Evolutionary conservation across 768 basidiomycete species (phyloP).

Genomic region (Tubosaeta brunneosetosa): DNA sequence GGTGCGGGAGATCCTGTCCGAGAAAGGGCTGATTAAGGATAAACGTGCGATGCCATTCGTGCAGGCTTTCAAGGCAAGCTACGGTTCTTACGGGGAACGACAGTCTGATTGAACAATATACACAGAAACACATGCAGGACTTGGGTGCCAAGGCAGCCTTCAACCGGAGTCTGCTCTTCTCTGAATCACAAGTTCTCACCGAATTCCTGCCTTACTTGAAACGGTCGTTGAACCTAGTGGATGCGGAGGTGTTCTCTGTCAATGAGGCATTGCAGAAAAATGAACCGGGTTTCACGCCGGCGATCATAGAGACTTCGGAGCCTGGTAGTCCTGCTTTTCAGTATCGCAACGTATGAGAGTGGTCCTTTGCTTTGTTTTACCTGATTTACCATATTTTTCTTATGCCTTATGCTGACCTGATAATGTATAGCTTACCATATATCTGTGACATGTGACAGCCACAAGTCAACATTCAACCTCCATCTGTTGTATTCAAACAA

Average conservation of each 20-base stretch:
- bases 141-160: constrained; percentile 75
- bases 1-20: constrained; percentile 61
- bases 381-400: not conserved
- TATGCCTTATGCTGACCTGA: too few relatives aligned
- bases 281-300: constrained; percentile 55
- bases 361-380: not conserved
- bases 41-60: constrained; percentile 96
- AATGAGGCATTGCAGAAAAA: constrained; percentile 59
- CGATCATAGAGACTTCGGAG: constrained; percentile 79
- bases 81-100: not conserved
- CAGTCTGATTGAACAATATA: not conserved
- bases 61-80: constrained; percentile 79
- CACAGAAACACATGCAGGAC: constrained; percentile 76
- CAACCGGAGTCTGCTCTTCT: constrained; percentile 78
- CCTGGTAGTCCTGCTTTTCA: constrained; percentile 85
- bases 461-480: too few relatives aligned
- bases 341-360: constrained; percentile 67
- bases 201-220: constrained; percentile 79
- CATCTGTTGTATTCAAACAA: too few relatives aligned
- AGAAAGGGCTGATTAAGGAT: constrained; percentile 86
- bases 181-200: constrained; percentile 66
- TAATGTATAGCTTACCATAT: too few relatives aligned
- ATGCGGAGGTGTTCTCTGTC: constrained; percentile 66
- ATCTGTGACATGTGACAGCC: too few relatives aligned
- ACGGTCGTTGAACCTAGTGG: constrained; percentile 63